Evolutionary conservation across 306 rosid species (phyloP), one percentile per base, ranked within the genome.

Genomic region (Prosopis cineraria): DNA sequence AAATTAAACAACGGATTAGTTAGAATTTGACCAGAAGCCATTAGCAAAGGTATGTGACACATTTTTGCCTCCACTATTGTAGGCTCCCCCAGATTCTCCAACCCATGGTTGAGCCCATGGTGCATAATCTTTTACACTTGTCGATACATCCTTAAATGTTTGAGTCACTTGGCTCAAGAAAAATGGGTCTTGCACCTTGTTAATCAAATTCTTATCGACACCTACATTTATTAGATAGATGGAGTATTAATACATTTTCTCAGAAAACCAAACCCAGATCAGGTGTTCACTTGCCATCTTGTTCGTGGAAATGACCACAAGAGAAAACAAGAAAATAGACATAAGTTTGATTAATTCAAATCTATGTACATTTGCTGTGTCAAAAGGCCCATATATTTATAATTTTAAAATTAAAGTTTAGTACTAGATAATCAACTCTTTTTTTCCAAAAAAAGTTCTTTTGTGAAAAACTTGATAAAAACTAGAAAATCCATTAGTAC

Each of bases 21-120:
- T 58, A 31, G 56, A 12, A 64, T 78, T 3, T 76, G 5, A 89
- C 92, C 92, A 91, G 59, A 89, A 89, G 44, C 92, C 91, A 81
- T 85, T 30, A 5, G 65, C 90, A 77, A 91, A 89, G 44, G 87
- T 88, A 25, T 89, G 86, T 40, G 91, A 87, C 43, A 89, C 87
- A 67, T 80, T 58, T 81, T 58, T 86, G 80, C 97, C 89, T 29
- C 97, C 97, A 70, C 93, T 91, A 20, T 91, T 89, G 53, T 74
- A 89, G 62, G 97, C 90, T 74, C 97, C 97, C 16, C 93, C 91
- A 36, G 92, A 55, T 82, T 91, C 93, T 12, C 93, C 93, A 76
- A 91, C 85, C 93, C 97, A 88, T 17, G 89, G 72, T 19, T 80
- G 83, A 10, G 89, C 73, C 83, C 76, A 62, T 29, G 91, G 90